These are phyloP conservation scores for Lantana camara DNA, from an alignment of 257 asterid species.

Conservation along the genomic window DNA sequence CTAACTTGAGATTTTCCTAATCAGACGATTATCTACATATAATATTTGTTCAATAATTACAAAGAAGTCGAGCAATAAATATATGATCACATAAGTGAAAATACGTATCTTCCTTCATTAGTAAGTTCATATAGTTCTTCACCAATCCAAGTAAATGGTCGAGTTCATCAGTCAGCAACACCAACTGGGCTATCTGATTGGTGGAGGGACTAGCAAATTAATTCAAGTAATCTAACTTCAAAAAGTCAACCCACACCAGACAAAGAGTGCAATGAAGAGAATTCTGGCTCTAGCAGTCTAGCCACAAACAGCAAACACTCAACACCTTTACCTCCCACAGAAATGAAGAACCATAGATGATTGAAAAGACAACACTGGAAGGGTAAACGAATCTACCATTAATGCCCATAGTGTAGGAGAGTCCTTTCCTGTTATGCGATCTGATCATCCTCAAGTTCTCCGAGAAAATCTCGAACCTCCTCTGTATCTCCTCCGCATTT, in stretches of 20 bases:
- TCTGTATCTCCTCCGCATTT: conserved; percentile 65
- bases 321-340: not conserved
- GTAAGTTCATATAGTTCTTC: no score
- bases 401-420: conserved; percentile 74
- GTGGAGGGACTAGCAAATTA: conserved; percentile 7
- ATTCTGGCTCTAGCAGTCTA: not conserved
- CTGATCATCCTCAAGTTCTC: conserved; percentile 70
- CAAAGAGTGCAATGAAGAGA: not conserved
- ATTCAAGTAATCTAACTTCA: not conserved
- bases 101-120: no score
- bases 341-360: not conserved
- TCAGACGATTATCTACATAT: no score
- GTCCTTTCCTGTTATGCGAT: conserved; percentile 87
- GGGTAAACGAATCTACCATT: conserved; percentile 53
- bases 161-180: not conserved
- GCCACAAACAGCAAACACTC: not conserved
- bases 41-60: no score
- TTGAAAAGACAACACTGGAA: not conserved
- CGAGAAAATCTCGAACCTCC: conserved; percentile 65
- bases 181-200: not conserved
- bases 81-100: no score
- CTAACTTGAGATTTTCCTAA: no score
- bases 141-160: not conserved
- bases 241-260: conserved; percentile 19
- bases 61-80: no score